Percentiles rank a stretch among this genome's conserved stretches.
phyloP scores from a whole-genome alignment of 176 grass and related monocot species.

The Chloris gayana region DNA sequence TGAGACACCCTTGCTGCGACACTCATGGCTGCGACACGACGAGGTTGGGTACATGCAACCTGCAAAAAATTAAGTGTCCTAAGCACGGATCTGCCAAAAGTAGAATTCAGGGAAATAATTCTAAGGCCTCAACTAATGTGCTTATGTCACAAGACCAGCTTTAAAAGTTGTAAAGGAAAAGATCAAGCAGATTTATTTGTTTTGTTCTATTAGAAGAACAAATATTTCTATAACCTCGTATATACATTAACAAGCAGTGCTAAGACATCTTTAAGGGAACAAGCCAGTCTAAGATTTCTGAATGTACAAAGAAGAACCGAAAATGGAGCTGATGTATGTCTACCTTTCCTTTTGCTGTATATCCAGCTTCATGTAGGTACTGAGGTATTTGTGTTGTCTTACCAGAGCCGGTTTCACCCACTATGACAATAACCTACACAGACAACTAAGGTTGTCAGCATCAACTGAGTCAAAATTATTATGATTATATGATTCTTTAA shows the following conservation, averaged over 20 bases:
- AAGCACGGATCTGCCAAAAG: neutral
- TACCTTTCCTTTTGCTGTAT: slow-evolving; percentile 78
- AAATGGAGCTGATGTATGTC: neutral
- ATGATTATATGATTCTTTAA: neutral
- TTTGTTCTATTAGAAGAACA: slow-evolving; percentile 23
- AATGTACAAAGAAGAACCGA: neutral
- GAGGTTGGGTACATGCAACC: slow-evolving; percentile 91
- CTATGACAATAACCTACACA: slow-evolving; percentile 86
- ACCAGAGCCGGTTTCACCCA: slow-evolving; percentile 96
- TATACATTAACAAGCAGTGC: slow-evolving; percentile 4
- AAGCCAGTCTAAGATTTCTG: neutral
- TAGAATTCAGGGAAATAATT: slow-evolving; percentile 3
- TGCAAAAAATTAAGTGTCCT: slow-evolving; percentile 41
- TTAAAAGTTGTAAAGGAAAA: slow-evolving; percentile 11
- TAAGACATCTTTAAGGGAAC: neutral
- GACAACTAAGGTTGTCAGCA: neutral
- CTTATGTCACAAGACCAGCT: neutral
- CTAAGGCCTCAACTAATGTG: slow-evolving; percentile 6
- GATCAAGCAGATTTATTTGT: neutral
- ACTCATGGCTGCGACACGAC: slow-evolving; percentile 97
- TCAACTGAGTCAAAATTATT: neutral
- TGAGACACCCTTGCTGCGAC: slow-evolving; percentile 91
- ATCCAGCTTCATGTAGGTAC: slow-evolving; percentile 96
- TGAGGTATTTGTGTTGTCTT: slow-evolving; percentile 99
- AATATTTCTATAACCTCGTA: neutral